phyloP scores from a whole-genome alignment of 495 filamentous ascomycete genomes.

The Tuber borchii region DNA sequence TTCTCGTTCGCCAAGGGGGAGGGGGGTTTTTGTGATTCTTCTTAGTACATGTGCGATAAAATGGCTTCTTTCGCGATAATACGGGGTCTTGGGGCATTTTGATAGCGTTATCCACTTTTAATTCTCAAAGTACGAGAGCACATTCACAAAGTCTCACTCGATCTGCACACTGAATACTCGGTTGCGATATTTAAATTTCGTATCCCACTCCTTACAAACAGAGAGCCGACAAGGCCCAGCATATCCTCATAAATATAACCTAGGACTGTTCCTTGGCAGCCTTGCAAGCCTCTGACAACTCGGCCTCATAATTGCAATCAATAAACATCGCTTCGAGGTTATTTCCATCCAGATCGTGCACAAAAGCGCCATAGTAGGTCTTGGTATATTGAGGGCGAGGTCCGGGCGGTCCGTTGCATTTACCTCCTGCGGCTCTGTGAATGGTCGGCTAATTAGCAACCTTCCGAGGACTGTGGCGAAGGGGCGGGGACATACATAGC shows the following conservation, averaged over 20 bases:
- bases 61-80: not conserved
- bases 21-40: not conserved
- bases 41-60: not conserved
- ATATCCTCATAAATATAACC: not conserved
- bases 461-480: not conserved
- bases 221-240: not conserved
- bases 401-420: constrained; percentile 16
- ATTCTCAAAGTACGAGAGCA: not conserved
- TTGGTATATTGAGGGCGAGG: constrained; percentile 6
- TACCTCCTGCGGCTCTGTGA: constrained; percentile 7
- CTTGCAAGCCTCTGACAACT: not conserved
- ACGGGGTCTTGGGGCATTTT: not conserved
- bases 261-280: not conserved
- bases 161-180: not conserved
- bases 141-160: not conserved
- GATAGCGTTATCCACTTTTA: not conserved
- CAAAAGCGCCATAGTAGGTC: constrained; percentile 15
- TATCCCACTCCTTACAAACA: not conserved
- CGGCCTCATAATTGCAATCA: not conserved
- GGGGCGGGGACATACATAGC: constrained; percentile 3
- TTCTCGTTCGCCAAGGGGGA: no score
- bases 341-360: constrained; percentile 10
- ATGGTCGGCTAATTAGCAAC: not conserved
- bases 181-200: not conserved
- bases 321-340: constrained; percentile 11